These are phyloP conservation scores for Endothia cerciana DNA, from an alignment of 2,329 filamentous ascomycete genomes.

Conservation along the genomic window DNA sequence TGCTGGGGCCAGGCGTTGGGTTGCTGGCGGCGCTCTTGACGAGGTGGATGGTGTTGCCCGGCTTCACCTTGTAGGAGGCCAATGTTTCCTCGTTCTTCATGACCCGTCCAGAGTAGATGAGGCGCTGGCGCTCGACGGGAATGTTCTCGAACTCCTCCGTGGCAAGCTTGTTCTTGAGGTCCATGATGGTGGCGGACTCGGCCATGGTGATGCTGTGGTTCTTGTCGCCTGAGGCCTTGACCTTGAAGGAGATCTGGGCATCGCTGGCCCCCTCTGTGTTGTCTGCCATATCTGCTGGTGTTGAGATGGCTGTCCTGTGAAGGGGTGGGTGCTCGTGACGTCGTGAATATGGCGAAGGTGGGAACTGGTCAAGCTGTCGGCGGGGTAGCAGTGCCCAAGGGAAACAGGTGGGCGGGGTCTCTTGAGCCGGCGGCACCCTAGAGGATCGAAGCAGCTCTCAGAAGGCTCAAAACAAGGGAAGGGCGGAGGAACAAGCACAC, in stretches of 20 bases:
- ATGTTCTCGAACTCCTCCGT: conserved; percentile 82
- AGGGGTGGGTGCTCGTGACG: conserved; percentile 15
- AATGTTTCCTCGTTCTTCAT: conserved; percentile 93
- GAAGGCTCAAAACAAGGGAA: neutral
- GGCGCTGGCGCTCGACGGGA: conserved; percentile 82
- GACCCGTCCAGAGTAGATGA: conserved; percentile 97
- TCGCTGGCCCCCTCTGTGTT: conserved; percentile 64
- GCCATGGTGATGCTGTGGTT: conserved; percentile 83
- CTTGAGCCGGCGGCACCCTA: neutral
- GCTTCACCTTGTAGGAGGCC: conserved; percentile 89
- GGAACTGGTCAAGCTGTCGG: neutral
- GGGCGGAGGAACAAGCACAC: neutral
- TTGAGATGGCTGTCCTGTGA: neutral
- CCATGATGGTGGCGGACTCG: conserved; percentile 74
- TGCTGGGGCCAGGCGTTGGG: conserved; percentile 49
- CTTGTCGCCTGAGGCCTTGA: conserved; percentile 93
- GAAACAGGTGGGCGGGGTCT: neutral
- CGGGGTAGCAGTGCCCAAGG: conserved; percentile 18
- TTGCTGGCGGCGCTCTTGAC: conserved; percentile 97
- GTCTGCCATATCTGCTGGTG: conserved; percentile 62
- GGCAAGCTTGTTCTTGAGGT: conserved; percentile 89
- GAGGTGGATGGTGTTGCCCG: conserved; percentile 92
- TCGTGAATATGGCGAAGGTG: conserved; percentile 8
- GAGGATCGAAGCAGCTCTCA: neutral
- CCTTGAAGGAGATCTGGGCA: conserved; percentile 87